Conservation (phyloP, 148 eudicot species). For the Chenopodium formosanum region DNA sequence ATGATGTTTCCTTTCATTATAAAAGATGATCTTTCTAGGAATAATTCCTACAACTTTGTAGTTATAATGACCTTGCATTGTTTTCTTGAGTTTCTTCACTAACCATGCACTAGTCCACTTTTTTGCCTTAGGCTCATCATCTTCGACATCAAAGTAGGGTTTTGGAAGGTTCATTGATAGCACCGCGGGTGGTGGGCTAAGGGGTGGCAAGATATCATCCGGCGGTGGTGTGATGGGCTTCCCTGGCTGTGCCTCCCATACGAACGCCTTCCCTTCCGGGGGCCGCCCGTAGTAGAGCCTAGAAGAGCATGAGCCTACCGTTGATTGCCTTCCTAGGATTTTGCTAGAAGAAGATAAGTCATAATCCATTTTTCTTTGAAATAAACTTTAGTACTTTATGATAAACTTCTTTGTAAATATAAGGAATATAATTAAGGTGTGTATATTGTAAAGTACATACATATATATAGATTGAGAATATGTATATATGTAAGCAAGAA, state of each 20-base stretch:
- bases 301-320: conserved; percentile 36
- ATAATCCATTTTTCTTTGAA: conserved; percentile 9
- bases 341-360: conserved; percentile 20
- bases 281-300: conserved; percentile 39
- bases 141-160: conserved; percentile 21
- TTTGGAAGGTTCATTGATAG: conserved; percentile 42
- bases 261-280: conserved; percentile 59
- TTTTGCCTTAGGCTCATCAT: conserved; percentile 19
- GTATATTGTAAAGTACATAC: background rate
- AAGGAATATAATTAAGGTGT: background rate
- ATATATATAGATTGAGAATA: conserved; percentile 4
- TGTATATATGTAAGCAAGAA: background rate
- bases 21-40: background rate
- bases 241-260: conserved; percentile 76
- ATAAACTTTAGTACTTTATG: no score
- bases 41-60: background rate
- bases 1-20: background rate
- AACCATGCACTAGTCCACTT: conserved; percentile 38
- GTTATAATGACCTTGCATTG: background rate
- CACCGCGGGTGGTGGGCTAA: conserved; percentile 57
- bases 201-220: conserved; percentile 41
- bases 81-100: conserved; percentile 19
- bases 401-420: background rate
- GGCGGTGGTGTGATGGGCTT: conserved; percentile 44
- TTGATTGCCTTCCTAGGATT: conserved; percentile 39